Percentiles rank a stretch among this genome's conserved stretches.
phyloP scores from a whole-genome alignment of 1,284 basidiomycete species.

The Sporisorium exsertum region DNA sequence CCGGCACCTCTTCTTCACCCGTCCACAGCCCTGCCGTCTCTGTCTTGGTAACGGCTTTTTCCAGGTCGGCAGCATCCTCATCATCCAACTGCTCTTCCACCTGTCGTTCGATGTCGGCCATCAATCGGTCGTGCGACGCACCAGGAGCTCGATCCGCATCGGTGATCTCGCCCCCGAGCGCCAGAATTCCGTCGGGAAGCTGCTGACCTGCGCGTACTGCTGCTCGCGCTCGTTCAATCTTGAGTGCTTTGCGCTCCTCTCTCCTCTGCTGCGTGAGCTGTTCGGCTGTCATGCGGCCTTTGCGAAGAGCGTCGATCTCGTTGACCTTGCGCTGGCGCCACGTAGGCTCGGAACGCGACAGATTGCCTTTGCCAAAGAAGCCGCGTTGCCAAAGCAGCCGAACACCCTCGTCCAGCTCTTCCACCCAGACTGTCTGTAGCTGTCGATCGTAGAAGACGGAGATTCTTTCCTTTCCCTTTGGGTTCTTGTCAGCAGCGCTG shows the following conservation, averaged over 20 bases:
- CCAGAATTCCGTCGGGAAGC: constrained; percentile 61
- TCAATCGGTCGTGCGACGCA: constrained; percentile 48
- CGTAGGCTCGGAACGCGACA: constrained; percentile 92
- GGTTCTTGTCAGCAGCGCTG: not conserved
- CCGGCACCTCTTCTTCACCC: constrained; percentile 56
- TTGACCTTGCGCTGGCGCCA: constrained; percentile 75
- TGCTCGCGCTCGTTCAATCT: constrained; percentile 66
- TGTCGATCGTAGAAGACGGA: constrained; percentile 47
- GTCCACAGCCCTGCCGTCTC: constrained; percentile 36
- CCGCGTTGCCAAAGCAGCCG: constrained; percentile 85
- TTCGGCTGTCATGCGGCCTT: constrained; percentile 63
- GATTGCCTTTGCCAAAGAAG: constrained; percentile 95
- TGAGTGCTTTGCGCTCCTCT: constrained; percentile 64
- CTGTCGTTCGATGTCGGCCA: constrained; percentile 52
- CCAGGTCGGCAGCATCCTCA: constrained; percentile 31
- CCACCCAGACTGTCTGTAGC: constrained; percentile 57
- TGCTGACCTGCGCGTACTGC: constrained; percentile 66
- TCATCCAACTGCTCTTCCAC: constrained; percentile 54
- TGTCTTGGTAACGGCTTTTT: not conserved
- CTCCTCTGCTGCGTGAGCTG: constrained; percentile 65
- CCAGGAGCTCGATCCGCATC: constrained; percentile 56
- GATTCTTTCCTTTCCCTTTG: constrained; percentile 29
- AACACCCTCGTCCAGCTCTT: constrained; percentile 50
- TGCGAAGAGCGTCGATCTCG: constrained; percentile 71
- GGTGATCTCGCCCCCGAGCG: constrained; percentile 69